phyloP scores from a whole-genome alignment of 345 rosid genomes.

The Abelmoschus esculentus region DNA sequence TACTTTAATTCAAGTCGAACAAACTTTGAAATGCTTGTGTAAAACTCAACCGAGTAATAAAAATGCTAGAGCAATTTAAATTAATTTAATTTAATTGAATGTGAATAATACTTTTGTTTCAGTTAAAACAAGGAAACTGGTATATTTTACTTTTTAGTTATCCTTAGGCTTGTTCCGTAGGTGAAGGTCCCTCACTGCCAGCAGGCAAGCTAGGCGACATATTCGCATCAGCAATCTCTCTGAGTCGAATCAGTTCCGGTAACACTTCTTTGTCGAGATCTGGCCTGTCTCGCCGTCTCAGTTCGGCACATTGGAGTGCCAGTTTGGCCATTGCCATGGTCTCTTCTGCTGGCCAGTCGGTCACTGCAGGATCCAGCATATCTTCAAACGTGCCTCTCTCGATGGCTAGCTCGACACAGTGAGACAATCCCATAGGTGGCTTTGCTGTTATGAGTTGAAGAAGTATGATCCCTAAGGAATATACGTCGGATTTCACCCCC shows the following conservation, averaged over 20 bases:
- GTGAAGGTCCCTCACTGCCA: constrained; percentile 8
- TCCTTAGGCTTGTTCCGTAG: constrained; percentile 4
- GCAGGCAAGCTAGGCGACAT: constrained; percentile 24
- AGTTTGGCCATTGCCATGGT: constrained; percentile 48
- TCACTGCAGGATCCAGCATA: constrained; percentile 59
- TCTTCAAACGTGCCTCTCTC: constrained; percentile 47
- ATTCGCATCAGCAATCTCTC: constrained; percentile 51
- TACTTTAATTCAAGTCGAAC: too few relatives aligned
- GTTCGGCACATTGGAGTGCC: constrained; percentile 62
- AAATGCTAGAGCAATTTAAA: too few relatives aligned
- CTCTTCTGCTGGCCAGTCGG: constrained; percentile 78
- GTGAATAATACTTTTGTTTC: too few relatives aligned
- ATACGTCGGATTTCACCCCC: constrained; percentile 82
- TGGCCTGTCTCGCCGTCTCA: constrained; percentile 85
- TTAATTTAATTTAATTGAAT: too few relatives aligned
- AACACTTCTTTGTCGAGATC: constrained; percentile 67
- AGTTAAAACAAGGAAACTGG: too few relatives aligned
- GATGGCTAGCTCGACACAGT: constrained; percentile 40
- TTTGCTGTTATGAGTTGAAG: constrained; percentile 73
- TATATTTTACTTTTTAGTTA: too few relatives aligned
- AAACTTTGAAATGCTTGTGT: too few relatives aligned
- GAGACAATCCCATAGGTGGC: constrained; percentile 69
- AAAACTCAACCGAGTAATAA: too few relatives aligned
- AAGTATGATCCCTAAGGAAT: constrained; percentile 78
- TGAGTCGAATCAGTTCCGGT: constrained; percentile 53